Base-by-base conservation (phyloP, 1,139 yeast species). In the Debaryomyces subglobosus region DNA sequence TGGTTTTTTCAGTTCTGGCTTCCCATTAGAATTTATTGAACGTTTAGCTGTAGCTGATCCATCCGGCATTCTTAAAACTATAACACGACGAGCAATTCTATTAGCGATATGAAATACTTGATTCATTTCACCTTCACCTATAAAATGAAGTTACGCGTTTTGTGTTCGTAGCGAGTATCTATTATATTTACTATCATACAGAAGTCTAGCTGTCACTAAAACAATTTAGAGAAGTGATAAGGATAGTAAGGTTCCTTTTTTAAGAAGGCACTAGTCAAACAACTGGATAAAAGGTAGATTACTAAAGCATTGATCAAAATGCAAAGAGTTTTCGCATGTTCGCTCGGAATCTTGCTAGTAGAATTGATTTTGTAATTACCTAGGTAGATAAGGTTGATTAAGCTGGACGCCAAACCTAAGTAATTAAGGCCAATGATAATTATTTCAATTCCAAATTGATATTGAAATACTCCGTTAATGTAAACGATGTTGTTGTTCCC, bases 391-490 rank as follows among this genome's bases (percentile, higher is more conserved):
- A 85, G 59, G 0, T 61, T 42, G n/a, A 81, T 54, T 9, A 79
- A 49, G 5, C 74, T 50, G 0, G 64, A 47, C 3, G 78, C 79
- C 57, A 85, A 67, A 0, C 64, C 54, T 10, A 75, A 54, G 59
- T 87, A 88, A 47, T 74, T 67, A 3, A 62, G 61, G 0, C 81
- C 78, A 3, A 86, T 75, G 8, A 82, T 61, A 5, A 81, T 59
- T 2, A 84, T 74, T 61, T 87, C 95, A 4, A 79, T 65, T 0
- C 94, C 94, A 64, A 86, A 83, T 62, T 86, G 94, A 69, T 82
- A 83, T 49, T 77, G 79, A 6, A 67, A 64, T 1, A 88, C 89
- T 5, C 89, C 89, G 53, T 87, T 78, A 44, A 84, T 79, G 55
- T 71, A 74, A 63, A 85, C 74, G 34, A 81, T 64, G 5, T 70